Evolutionary conservation across 1,284 basidiomycete species (phyloP).

Genomic region (Tylopilus sp.): DNA sequence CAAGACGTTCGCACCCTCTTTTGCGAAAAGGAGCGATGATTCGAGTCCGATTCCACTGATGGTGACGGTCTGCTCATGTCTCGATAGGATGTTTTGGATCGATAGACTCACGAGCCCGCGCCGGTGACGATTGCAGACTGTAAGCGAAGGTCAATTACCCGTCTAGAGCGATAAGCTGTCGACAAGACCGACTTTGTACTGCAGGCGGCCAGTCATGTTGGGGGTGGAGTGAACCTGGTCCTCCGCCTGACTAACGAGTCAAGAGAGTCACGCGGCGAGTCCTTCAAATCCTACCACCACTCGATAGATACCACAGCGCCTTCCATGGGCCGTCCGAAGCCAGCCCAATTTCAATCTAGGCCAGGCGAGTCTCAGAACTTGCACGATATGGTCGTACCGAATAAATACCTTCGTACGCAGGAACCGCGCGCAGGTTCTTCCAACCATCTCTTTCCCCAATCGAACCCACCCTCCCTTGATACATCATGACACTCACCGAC

Average conservation of each 20-base stretch:
- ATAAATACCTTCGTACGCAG: slow-evolving; percentile 22
- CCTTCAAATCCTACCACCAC: not conserved
- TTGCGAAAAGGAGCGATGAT: slow-evolving; percentile 87
- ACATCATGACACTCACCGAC: slow-evolving; percentile 26
- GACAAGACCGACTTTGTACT: slow-evolving; percentile 53
- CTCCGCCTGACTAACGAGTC: too few species aligned
- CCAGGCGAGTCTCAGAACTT: slow-evolving; percentile 18
- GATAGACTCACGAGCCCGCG: slow-evolving; percentile 71
- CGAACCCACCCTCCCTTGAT: slow-evolving; percentile 13
- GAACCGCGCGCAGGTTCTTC: not conserved
- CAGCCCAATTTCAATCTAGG: slow-evolving; percentile 18
- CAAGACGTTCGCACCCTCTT: slow-evolving; percentile 85
- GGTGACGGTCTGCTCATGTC: slow-evolving; percentile 7
- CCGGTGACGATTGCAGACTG: slow-evolving; percentile 81
- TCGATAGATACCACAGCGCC: not conserved
- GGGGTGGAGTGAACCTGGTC: not conserved
- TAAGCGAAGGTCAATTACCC: slow-evolving; percentile 2
- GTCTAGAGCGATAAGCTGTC: not conserved
- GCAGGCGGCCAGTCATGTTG: slow-evolving; percentile 64
- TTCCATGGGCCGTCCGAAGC: not conserved
- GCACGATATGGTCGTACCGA: not conserved
- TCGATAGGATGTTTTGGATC: not conserved
- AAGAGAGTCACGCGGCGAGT: not conserved
- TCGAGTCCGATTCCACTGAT: slow-evolving; percentile 90
- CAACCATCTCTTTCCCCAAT: not conserved